Base-by-base conservation (phyloP, 2,329 filamentous ascomycete genomes). In the Erysiphe neolycopersici region DNA sequence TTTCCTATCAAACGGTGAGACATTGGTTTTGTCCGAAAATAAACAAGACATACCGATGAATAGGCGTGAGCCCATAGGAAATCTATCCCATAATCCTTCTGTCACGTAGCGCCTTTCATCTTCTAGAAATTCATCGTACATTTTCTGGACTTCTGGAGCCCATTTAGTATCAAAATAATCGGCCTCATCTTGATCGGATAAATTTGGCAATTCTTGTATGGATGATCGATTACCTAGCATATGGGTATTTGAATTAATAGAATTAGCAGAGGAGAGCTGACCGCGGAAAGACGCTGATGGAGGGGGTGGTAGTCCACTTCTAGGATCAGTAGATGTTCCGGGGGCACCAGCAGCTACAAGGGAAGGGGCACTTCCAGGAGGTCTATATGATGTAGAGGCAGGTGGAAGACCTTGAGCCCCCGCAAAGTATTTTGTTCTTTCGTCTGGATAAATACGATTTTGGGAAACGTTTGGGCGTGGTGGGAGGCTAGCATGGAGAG, bases 1-100 rank as follows among this genome's bases (percentile, higher is more conserved):
- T 95, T 98, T 44, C 85, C 84, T 82, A 55, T 44, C 57, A 44
- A 36, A 30, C 49, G 19, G 44, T 61, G 49, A 62, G 57, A 29
- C 5, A 12, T 14, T 38, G 14, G 1, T 17, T 16, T 37, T 18
- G 16, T 17, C 10, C 4, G 3, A 5, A 16, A 37, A 5, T 5
- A 5, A 18, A 4, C 16, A 16, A n/a, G 32, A 16, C 69, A 57
- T 66, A 82, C 80, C 81, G 56, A 89, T 81, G 55, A 87, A 87
- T 43, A 89, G 67, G 47, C 81, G 68, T 16, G 79, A 84, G 4
- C 76, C 77, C 43, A 74, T 66, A 0, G 81, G 80, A 53, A 87
- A 87, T 48, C 74, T 71, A 53, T 85, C 79, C 80, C 80, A 87
- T 52, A 79, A 73, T 29, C 76, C 79, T 53, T 85, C 79, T 0